phyloP scores from a whole-genome alignment of 805 yeast genomes.

The Metschnikowia borealis region DNA sequence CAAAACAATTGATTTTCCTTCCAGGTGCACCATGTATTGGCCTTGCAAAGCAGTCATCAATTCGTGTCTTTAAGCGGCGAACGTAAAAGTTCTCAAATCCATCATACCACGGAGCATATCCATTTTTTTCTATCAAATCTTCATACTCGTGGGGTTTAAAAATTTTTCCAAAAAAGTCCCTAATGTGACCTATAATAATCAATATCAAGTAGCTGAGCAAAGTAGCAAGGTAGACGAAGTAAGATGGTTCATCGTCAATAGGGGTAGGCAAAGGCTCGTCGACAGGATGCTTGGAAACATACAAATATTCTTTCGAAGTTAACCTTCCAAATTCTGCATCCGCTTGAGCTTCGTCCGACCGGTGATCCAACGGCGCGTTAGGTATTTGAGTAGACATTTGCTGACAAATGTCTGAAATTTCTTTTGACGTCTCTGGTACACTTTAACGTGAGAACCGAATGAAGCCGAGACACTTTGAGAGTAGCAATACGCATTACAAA shows the following conservation, averaged over 20 bases:
- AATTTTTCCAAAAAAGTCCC: constrained; percentile 79
- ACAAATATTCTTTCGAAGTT: constrained; percentile 60
- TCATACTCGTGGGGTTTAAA: constrained; percentile 64
- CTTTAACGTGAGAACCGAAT: not conserved
- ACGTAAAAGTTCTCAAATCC: constrained; percentile 92
- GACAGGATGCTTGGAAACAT: constrained; percentile 54
- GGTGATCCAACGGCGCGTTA: constrained; percentile 34
- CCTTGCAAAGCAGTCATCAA: constrained; percentile 92
- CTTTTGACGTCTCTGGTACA: constrained; percentile 1
- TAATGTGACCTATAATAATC: constrained; percentile 83
- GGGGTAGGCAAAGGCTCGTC: constrained; percentile 60
- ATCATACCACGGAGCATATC: constrained; percentile 93
- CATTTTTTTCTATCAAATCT: constrained; percentile 72
- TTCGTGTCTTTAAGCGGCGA: constrained; percentile 83
- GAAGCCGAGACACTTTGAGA: not conserved
- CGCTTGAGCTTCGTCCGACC: constrained; percentile 30
- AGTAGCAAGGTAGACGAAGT: constrained; percentile 71
- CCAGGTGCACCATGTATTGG: constrained; percentile 99
- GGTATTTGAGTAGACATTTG: constrained; percentile 28
- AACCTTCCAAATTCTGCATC: constrained; percentile 73
- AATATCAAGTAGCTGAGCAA: constrained; percentile 80
- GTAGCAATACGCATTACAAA: not conserved
- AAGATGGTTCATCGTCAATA: constrained; percentile 82
- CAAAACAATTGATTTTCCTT: constrained; percentile 76
- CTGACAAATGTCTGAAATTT: not conserved